phyloP scores from a whole-genome alignment of 2,329 filamentous ascomycete species.

The Colletotrichum graminicola region DNA sequence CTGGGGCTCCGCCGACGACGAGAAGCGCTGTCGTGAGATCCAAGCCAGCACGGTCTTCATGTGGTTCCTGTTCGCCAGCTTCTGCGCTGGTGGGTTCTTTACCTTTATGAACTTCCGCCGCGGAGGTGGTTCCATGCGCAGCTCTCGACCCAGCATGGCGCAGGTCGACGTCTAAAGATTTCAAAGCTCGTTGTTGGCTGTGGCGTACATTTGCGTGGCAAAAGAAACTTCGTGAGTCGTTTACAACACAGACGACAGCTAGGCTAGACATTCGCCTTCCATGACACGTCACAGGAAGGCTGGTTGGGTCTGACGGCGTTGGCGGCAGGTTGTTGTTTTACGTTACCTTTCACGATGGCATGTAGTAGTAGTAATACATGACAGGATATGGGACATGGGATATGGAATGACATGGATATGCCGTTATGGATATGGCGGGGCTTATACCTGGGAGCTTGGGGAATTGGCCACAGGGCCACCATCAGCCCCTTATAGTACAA shows the following conservation, averaged over 20 bases:
- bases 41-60: slow-evolving; percentile 82
- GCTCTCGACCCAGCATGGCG: slow-evolving; percentile 65
- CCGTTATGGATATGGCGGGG: slow-evolving; percentile 27
- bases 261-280: neutral
- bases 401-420: slow-evolving; percentile 34
- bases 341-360: slow-evolving; percentile 35
- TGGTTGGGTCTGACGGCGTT: slow-evolving; percentile 24
- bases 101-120: slow-evolving; percentile 66
- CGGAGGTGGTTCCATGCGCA: slow-evolving; percentile 58
- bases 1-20: slow-evolving; percentile 69
- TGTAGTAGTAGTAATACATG: slow-evolving; percentile 34
- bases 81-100: slow-evolving; percentile 68
- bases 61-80: slow-evolving; percentile 80
- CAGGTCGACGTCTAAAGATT: slow-evolving; percentile 64
- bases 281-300: slow-evolving; percentile 8
- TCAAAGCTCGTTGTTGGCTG: neutral
- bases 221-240: neutral
- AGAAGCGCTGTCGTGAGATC: slow-evolving; percentile 79
- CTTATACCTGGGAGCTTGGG: slow-evolving; percentile 3
- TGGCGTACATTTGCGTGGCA: neutral
- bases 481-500: slow-evolving; percentile 12
- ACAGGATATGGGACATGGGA: slow-evolving; percentile 17
- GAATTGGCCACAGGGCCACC: slow-evolving; percentile 1
- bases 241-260: neutral
- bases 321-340: slow-evolving; percentile 28